phyloP scores from a whole-genome alignment of 2,329 filamentous ascomycete species.

The Fusarium coicis region DNA sequence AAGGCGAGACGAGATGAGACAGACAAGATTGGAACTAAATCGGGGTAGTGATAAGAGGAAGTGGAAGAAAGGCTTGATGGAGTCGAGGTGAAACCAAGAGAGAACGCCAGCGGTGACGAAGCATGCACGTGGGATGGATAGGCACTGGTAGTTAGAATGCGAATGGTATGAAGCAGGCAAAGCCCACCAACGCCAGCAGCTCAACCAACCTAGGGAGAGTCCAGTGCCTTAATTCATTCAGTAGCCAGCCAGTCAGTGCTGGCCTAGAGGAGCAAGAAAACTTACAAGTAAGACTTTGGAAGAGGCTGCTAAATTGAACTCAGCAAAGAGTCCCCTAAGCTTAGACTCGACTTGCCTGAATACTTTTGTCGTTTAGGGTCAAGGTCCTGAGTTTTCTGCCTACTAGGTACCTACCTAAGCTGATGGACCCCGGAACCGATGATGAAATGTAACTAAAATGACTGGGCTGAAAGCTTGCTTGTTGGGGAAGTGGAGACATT shows the following conservation, averaged over 20 bases:
- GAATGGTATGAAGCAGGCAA: not conserved
- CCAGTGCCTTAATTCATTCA: not conserved
- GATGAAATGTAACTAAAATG: slow-evolving; percentile 28
- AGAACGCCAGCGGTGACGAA: slow-evolving; percentile 31
- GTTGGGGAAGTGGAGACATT: slow-evolving; percentile 28
- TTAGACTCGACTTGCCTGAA: not conserved
- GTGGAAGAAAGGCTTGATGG: not conserved
- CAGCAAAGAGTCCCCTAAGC: not conserved
- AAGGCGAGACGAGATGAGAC: not conserved
- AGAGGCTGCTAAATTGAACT: not conserved
- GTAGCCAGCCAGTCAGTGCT: not conserved
- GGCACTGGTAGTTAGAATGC: not conserved
- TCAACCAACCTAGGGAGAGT: not conserved
- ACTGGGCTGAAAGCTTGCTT: slow-evolving; percentile 36
- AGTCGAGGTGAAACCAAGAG: slow-evolving; percentile 5
- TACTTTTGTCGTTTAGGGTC: not conserved
- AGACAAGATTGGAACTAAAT: not conserved
- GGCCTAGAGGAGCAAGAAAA: not conserved
- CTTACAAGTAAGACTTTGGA: not conserved
- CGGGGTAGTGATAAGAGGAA: slow-evolving; percentile 1
- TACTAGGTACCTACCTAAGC: not conserved
- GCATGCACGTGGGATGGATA: slow-evolving; percentile 34
- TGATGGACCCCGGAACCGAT: slow-evolving; percentile 30
- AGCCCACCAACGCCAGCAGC: not conserved
- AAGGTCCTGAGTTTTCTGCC: not conserved